A percentile compares a stretch with the other conserved stretches of the same genome.
phyloP scores from a whole-genome alignment of 1,284 basidiomycete species.

The Sanghuangporus weigelae region DNA sequence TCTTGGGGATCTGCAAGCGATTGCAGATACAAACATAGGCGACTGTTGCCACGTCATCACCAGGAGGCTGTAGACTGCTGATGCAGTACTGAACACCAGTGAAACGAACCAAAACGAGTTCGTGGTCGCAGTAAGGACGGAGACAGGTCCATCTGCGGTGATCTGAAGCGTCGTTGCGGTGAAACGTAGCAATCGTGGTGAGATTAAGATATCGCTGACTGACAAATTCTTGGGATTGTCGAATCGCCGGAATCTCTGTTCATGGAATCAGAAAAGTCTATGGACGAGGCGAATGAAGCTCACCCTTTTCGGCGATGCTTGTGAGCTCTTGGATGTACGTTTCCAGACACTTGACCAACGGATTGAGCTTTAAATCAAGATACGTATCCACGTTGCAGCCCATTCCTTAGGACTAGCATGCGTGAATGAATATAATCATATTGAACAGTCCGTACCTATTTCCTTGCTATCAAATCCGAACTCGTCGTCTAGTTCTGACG shows the following conservation, averaged over 20 bases:
- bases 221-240: not conserved
- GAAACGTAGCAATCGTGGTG: slow-evolving; percentile 10
- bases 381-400: not conserved
- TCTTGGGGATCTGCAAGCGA: not conserved
- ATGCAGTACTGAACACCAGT: slow-evolving; percentile 9
- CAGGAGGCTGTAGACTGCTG: slow-evolving; percentile 7
- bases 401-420: not conserved
- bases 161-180: slow-evolving; percentile 12
- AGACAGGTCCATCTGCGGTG: not conserved
- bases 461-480: no score
- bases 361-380: not conserved
- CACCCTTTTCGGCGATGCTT: not conserved
- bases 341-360: not conserved
- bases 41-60: slow-evolving; percentile 11
- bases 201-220: slow-evolving; percentile 2
- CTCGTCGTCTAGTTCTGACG: no score
- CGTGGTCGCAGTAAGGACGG: not conserved
- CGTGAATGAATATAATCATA: no score
- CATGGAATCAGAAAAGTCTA: not conserved
- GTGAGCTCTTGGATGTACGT: not conserved
- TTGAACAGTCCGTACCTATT: no score
- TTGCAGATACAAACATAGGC: not conserved
- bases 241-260: not conserved
- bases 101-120: slow-evolving; percentile 8
- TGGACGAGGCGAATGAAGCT: no score